Conservation (phyloP, 2,329 filamentous ascomycete species). For the Apiospora koreana region DNA sequence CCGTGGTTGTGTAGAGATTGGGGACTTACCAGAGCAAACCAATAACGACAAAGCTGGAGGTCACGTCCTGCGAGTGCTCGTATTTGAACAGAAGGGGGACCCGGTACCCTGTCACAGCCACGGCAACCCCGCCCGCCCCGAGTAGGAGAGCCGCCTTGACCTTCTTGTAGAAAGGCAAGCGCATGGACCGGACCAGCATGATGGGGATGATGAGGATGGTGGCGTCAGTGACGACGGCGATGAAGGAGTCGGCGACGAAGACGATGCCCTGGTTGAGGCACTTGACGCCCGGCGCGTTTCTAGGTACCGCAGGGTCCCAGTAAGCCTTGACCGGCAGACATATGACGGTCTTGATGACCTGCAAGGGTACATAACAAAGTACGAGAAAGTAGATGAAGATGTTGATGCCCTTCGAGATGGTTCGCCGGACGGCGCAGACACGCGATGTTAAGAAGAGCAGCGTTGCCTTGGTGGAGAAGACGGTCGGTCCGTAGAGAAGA, state of each 20-base stretch:
- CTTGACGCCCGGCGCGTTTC: neutral
- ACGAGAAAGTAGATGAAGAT: neutral
- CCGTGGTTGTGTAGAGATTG: neutral
- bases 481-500: slow-evolving; percentile 3
- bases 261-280: neutral
- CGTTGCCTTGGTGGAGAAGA: neutral
- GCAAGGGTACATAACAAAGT: neutral
- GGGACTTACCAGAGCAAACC: neutral
- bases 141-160: neutral
- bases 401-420: neutral
- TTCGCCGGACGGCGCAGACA: neutral
- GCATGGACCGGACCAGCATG: neutral
- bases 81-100: neutral
- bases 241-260: neutral
- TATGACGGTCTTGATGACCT: neutral
- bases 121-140: neutral
- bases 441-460: neutral
- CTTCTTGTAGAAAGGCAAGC: neutral
- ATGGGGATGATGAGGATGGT: neutral
- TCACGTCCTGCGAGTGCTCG: neutral
- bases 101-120: neutral
- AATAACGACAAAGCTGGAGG: neutral
- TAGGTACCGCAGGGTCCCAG: neutral
- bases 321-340: neutral
- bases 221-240: slow-evolving; percentile 1